These are phyloP conservation scores for Claviceps capensis DNA, from an alignment of 2,329 filamentous ascomycete species.

Conservation along the genomic window DNA sequence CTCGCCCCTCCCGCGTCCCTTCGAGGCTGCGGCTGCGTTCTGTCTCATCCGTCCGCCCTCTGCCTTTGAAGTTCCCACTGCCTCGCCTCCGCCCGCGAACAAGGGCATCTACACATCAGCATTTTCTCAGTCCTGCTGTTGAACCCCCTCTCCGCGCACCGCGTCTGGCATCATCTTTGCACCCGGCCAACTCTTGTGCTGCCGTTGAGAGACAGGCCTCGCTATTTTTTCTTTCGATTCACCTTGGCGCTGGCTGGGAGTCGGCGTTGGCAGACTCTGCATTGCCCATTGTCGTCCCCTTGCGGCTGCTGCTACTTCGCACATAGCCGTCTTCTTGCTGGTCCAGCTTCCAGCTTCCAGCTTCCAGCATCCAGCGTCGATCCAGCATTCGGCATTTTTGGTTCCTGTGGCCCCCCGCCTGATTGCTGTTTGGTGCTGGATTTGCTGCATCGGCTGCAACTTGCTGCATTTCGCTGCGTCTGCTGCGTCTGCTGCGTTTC, in stretches of 20 bases:
- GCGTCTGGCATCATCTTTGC: constrained; percentile 3
- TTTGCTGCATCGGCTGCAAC: no score
- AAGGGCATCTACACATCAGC: neutral
- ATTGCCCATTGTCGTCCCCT: neutral
- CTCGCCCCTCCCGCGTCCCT: no score
- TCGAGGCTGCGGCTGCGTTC: no score
- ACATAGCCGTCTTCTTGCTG: neutral
- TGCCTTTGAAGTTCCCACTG: no score
- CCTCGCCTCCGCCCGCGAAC: no score
- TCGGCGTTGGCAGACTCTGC: constrained; percentile 1
- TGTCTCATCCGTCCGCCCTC: no score
- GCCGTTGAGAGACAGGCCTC: neutral
- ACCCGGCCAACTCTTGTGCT: neutral
- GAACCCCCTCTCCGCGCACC: neutral
- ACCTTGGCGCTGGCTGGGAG: neutral
- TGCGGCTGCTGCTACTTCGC: neutral
- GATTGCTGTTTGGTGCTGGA: no score
- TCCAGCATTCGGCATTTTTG: no score
- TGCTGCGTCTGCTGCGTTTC: no score
- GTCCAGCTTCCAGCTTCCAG: neutral
- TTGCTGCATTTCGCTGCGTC: no score
- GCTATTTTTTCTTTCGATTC: neutral
- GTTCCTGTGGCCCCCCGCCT: no score
- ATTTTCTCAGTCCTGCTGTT: neutral
- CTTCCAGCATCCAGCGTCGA: no score